A percentile compares a stretch with the other conserved stretches of the same genome.
These are phyloP conservation scores for Talaromyces sp. DNA, from an alignment of 2,329 filamentous ascomycete species.

Conservation along the genomic window DNA sequence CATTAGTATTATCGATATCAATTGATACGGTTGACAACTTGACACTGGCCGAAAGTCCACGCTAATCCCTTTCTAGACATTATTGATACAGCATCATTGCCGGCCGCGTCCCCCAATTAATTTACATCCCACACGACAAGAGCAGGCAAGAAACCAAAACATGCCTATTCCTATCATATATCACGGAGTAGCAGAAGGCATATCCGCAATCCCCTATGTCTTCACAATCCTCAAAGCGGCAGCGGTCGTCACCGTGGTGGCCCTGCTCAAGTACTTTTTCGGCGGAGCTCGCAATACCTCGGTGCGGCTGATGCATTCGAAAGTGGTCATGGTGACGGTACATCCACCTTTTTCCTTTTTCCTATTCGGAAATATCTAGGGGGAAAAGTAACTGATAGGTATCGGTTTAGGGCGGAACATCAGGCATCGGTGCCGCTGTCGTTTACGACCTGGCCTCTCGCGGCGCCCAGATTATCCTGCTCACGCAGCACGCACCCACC, in stretches of 20 bases:
- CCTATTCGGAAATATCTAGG: not conserved
- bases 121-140: not conserved
- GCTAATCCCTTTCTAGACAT: not conserved
- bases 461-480: constrained; percentile 84
- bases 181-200: constrained; percentile 51
- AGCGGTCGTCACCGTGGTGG: constrained; percentile 50
- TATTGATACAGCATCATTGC: not conserved
- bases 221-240: constrained; percentile 50
- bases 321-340: constrained; percentile 88
- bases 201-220: constrained; percentile 51
- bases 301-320: constrained; percentile 85
- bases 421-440: constrained; percentile 78
- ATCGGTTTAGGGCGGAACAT: constrained; percentile 69
- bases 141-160: not conserved
- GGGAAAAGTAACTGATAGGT: not conserved
- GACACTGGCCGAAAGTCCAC: too few species aligned
- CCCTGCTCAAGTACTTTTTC: constrained; percentile 68
- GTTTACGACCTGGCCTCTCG: constrained; percentile 70
- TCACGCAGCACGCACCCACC: constrained; percentile 74
- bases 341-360: constrained; percentile 12
- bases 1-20: too few species aligned
- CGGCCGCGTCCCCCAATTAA: not conserved
- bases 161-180: constrained; percentile 62
- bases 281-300: constrained; percentile 68
- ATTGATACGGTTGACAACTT: too few species aligned